phyloP scores from a whole-genome alignment of 345 rosid genomes.

The Salix suchowensis region DNA sequence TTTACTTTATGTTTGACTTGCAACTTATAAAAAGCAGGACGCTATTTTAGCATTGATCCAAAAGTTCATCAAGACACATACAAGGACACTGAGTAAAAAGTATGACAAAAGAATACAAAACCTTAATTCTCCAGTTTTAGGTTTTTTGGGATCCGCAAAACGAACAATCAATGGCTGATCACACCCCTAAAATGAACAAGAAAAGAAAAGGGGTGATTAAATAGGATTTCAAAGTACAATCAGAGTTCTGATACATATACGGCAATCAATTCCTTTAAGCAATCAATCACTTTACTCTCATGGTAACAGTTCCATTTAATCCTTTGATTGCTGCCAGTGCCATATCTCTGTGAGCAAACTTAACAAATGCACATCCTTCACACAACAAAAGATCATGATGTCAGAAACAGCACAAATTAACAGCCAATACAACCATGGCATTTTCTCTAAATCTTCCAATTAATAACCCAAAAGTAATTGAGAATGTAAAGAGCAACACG shows the following conservation, averaged over 20 bases:
- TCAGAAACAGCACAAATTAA: slow-evolving; percentile 17
- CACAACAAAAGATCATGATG: slow-evolving; percentile 14
- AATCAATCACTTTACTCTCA: slow-evolving; percentile 49
- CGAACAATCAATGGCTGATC: slow-evolving; percentile 74
- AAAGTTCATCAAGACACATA: background rate
- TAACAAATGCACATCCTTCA: slow-evolving; percentile 82
- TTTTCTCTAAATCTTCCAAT: background rate
- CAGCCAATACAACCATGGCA: background rate
- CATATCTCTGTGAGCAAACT: slow-evolving; percentile 68
- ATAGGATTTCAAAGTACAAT: slow-evolving; percentile 14
- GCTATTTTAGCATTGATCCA: background rate
- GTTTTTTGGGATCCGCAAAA: slow-evolving; percentile 78
- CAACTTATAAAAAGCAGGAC: background rate
- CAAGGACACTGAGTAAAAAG: slow-evolving; percentile 1
- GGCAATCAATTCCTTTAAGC: slow-evolving; percentile 3
- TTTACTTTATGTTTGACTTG: background rate
- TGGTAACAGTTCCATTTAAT: slow-evolving; percentile 63
- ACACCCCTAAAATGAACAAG: slow-evolving; percentile 52
- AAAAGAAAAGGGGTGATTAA: slow-evolving; percentile 3
- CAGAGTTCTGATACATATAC: background rate
- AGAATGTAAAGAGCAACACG: background rate
- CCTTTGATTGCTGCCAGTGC: slow-evolving; percentile 78
- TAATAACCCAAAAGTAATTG: background rate
- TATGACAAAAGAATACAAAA: slow-evolving; percentile 20
- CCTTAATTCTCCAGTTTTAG: slow-evolving; percentile 67